phyloP scores from a whole-genome alignment of 2,329 filamentous ascomycete genomes.

The Phialocephala sp. region DNA sequence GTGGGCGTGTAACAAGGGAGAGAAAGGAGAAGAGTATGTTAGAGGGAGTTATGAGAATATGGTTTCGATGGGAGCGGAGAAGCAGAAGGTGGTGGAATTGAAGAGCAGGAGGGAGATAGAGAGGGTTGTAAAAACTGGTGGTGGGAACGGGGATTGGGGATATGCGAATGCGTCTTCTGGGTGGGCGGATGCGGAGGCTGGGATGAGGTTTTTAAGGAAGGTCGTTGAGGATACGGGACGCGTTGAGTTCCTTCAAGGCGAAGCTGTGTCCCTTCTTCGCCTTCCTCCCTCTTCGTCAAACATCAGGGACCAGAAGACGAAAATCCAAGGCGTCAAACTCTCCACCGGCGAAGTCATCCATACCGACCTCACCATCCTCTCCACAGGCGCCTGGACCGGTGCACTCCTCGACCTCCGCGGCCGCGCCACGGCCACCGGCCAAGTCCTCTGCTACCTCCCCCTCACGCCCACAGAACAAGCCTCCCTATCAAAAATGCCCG shows the following conservation, averaged over 20 bases:
- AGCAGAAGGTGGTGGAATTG: constrained; percentile 45
- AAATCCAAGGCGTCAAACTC: constrained; percentile 61
- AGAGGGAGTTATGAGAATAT: constrained; percentile 67
- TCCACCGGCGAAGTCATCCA: constrained; percentile 54
- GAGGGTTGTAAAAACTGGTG: constrained; percentile 52
- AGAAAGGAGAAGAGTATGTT: constrained; percentile 55
- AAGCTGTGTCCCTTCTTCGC: constrained; percentile 37
- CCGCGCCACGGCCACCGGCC: constrained; percentile 79
- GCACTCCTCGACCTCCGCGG: constrained; percentile 78
- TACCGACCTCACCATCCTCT: constrained; percentile 78
- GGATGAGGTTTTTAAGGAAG: constrained; percentile 65
- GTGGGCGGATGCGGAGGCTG: constrained; percentile 79
- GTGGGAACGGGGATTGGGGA: constrained; percentile 64
- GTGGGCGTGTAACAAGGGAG: constrained; percentile 60
- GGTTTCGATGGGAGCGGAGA: constrained; percentile 43
- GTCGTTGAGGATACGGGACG: constrained; percentile 39
- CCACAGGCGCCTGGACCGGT: constrained; percentile 87
- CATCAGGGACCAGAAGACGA: constrained; percentile 1
- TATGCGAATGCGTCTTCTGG: constrained; percentile 78
- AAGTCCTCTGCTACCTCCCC: constrained; percentile 78
- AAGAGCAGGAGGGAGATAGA: constrained; percentile 52
- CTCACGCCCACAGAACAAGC: constrained; percentile 75
- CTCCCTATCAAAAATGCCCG: constrained; percentile 68
- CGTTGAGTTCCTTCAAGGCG: constrained; percentile 59
- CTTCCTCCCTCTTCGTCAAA: constrained; percentile 30